Evolutionary conservation across 1,139 yeast genomes (phyloP).

Genomic region (Protomyces arabidopsidicola): DNA sequence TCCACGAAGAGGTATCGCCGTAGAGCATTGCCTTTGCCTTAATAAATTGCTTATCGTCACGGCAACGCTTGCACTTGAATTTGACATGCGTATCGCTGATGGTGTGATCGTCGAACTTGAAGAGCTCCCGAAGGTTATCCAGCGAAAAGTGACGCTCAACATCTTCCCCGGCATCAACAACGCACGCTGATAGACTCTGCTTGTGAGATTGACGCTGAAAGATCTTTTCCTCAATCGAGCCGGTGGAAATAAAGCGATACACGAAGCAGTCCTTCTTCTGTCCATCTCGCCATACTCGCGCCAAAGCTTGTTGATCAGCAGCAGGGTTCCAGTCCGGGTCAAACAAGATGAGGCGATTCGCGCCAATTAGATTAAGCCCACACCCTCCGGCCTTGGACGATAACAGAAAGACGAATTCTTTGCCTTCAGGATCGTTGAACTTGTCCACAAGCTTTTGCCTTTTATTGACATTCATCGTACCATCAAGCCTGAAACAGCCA

Average conservation of each 20-base stretch:
- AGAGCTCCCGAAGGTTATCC: slow-evolving; percentile 70
- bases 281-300: slow-evolving; percentile 98
- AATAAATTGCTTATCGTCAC: slow-evolving; percentile 55
- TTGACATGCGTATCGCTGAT: slow-evolving; percentile 90
- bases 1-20: slow-evolving; percentile 98
- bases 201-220: slow-evolving; percentile 97
- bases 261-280: slow-evolving; percentile 95
- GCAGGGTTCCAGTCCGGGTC: slow-evolving; percentile 99
- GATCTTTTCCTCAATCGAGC: slow-evolving; percentile 92
- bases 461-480: slow-evolving; percentile 85
- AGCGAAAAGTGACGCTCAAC: slow-evolving; percentile 88
- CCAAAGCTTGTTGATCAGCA: slow-evolving; percentile 95
- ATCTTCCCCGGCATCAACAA: slow-evolving; percentile 92
- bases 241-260: slow-evolving; percentile 87
- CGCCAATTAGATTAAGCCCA: slow-evolving; percentile 95
- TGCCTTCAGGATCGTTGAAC: slow-evolving; percentile 84
- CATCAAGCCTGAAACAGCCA: slow-evolving; percentile 82
- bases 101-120: slow-evolving; percentile 64
- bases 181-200: slow-evolving; percentile 86
- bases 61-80: slow-evolving; percentile 80
- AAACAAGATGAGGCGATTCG: slow-evolving; percentile 76
- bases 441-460: slow-evolving; percentile 88
- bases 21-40: slow-evolving; percentile 86
- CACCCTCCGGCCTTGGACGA: slow-evolving; percentile 99
- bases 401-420: slow-evolving; percentile 79